Conservation (phyloP, 768 basidiomycete species). For the Lenzites betulinus region DNA sequence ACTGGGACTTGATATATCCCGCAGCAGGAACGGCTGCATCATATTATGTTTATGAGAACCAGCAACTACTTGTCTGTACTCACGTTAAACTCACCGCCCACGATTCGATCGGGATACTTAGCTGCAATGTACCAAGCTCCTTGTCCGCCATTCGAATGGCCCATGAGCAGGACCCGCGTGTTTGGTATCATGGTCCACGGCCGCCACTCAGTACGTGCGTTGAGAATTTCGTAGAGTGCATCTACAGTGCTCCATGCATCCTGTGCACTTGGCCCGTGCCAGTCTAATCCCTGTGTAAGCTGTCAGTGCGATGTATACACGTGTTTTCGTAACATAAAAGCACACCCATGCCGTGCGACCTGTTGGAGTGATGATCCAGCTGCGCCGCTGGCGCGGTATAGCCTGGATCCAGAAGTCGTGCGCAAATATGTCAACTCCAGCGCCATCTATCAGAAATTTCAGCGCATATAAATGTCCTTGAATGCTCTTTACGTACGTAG, state of each 20-base stretch:
- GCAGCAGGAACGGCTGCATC: slow-evolving; percentile 72
- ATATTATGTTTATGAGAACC: background rate
- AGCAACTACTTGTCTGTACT: background rate
- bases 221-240: slow-evolving; percentile 53
- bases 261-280: slow-evolving; percentile 81
- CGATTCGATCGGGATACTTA: slow-evolving; percentile 73
- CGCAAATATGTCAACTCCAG: slow-evolving; percentile 72
- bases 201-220: slow-evolving; percentile 39
- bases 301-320: background rate
- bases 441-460: slow-evolving; percentile 64
- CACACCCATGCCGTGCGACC: slow-evolving; percentile 83
- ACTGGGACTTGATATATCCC: slow-evolving; percentile 84
- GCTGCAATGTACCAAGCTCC: slow-evolving; percentile 82
- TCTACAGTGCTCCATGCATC: slow-evolving; percentile 70
- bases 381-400: slow-evolving; percentile 55
- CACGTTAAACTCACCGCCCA: slow-evolving; percentile 49
- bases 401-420: slow-evolving; percentile 63
- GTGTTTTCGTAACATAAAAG: background rate
- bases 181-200: slow-evolving; percentile 41
- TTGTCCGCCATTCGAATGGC: slow-evolving; percentile 94
- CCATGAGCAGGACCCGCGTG: slow-evolving; percentile 65
- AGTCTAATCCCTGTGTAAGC: slow-evolving; percentile 73
- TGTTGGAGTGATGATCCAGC: slow-evolving; percentile 82
- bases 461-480: background rate
- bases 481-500: slow-evolving; percentile 53